phyloP scores from a whole-genome alignment of 208 protist genomes.

The Lotmaria passim region DNA sequence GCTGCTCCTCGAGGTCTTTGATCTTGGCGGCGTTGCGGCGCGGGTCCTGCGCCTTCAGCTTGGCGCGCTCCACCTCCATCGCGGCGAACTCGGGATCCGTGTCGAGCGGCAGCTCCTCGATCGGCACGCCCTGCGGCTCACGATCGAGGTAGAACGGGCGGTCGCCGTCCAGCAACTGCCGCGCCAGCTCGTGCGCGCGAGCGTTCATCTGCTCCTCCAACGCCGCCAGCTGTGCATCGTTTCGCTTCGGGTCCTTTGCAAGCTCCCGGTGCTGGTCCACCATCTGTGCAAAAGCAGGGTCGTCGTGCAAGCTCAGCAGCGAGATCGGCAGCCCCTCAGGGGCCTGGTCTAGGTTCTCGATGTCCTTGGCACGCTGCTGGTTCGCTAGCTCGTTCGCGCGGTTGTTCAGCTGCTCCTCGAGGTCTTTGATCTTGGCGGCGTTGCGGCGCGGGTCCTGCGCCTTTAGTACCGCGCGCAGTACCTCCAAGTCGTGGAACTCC shows the following conservation, averaged over 20 bases:
- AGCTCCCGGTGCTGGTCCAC: slow-evolving; percentile 62
- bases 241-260: slow-evolving; percentile 44
- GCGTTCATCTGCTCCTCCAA: slow-evolving; percentile 74
- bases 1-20: slow-evolving; percentile 62
- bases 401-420: slow-evolving; percentile 66
- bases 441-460: slow-evolving; percentile 66
- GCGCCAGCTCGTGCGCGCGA: slow-evolving; percentile 64
- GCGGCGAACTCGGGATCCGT: slow-evolving; percentile 66
- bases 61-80: slow-evolving; percentile 69
- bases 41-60: slow-evolving; percentile 69
- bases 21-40: slow-evolving; percentile 57
- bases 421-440: slow-evolving; percentile 63
- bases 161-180: slow-evolving; percentile 51
- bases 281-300: slow-evolving; percentile 58
- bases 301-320: slow-evolving; percentile 58
- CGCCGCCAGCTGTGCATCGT: slow-evolving; percentile 44
- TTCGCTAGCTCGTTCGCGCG: slow-evolving; percentile 70
- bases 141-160: slow-evolving; percentile 64
- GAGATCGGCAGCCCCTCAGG: slow-evolving; percentile 67
- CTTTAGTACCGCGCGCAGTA: slow-evolving; percentile 65
- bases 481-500: slow-evolving; percentile 64
- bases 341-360: slow-evolving; percentile 57
- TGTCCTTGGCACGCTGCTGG: slow-evolving; percentile 59
- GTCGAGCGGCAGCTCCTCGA: slow-evolving; percentile 63
- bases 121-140: slow-evolving; percentile 63